Conservation (phyloP, 495 filamentous ascomycete species). For the Tuber magnatum region DNA sequence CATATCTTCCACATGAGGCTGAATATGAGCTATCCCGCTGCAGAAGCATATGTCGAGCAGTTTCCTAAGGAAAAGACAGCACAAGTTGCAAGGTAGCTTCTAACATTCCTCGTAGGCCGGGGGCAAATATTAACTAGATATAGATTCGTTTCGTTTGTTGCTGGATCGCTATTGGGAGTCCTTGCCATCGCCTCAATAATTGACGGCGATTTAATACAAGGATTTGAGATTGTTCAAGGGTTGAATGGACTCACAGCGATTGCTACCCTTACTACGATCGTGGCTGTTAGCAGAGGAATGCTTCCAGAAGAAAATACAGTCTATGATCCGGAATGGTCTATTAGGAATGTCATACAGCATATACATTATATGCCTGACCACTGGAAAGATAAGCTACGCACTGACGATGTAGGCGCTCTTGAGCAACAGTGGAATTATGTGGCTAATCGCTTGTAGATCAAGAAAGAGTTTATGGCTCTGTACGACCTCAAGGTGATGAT, state of each 20-base stretch:
- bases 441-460: constrained; percentile 43
- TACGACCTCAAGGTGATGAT: constrained; percentile 86
- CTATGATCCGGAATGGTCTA: constrained; percentile 82
- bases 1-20: constrained; percentile 83
- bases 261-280: constrained; percentile 54
- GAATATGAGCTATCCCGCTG: constrained; percentile 92
- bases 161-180: constrained; percentile 76
- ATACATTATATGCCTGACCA: constrained; percentile 82
- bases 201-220: constrained; percentile 82
- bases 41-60: constrained; percentile 84
- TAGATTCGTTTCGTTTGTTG: constrained; percentile 75
- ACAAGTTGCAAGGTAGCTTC: constrained; percentile 53
- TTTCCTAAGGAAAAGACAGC: constrained; percentile 92
- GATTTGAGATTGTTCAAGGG: constrained; percentile 80
- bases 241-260: constrained; percentile 63
- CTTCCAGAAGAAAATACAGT: constrained; percentile 82
- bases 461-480: constrained; percentile 73
- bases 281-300: constrained; percentile 68
- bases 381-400: constrained; percentile 84
- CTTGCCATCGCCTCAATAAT: constrained; percentile 70
- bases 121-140: constrained; percentile 10
- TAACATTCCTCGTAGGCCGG: not conserved
- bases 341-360: constrained; percentile 79
- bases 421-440: not conserved
- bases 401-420: constrained; percentile 60